Evolutionary conservation across 2,329 filamentous ascomycete genomes (phyloP).

Genomic region (Capronia americana): DNA sequence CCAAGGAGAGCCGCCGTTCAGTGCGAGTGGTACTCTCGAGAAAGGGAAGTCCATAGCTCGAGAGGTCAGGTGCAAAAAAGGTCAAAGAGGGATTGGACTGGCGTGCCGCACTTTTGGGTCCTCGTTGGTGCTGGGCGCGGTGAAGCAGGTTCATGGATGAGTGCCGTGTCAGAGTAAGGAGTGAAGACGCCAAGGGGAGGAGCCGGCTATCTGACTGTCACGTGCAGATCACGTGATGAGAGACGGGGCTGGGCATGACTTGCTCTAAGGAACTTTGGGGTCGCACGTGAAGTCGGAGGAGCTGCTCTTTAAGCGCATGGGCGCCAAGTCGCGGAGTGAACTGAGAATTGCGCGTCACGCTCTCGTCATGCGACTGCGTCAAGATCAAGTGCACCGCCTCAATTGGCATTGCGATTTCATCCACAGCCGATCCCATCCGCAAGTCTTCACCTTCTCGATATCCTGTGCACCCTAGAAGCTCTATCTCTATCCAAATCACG

Average conservation of each 20-base stretch:
- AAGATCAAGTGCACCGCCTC: slow-evolving; percentile 6
- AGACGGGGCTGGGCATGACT: too few relatives aligned
- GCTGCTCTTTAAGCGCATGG: not conserved
- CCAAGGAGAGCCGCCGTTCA: too few relatives aligned
- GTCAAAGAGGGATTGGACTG: too few relatives aligned
- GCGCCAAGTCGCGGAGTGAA: not conserved
- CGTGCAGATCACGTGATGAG: not conserved
- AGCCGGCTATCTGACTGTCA: not conserved
- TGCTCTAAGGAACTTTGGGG: too few relatives aligned
- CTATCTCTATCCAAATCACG: not conserved
- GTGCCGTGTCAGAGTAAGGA: too few relatives aligned
- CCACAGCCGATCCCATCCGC: not conserved
- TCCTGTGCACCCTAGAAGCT: not conserved
- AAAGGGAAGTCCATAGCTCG: too few relatives aligned
- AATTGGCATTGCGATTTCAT: not conserved
- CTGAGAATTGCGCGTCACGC: slow-evolving; percentile 1
- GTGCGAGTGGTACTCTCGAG: too few relatives aligned
- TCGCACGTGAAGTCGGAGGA: not conserved
- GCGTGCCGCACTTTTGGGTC: too few relatives aligned
- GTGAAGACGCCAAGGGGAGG: too few relatives aligned
- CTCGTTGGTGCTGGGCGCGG: too few relatives aligned
- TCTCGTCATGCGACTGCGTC: slow-evolving; percentile 5
- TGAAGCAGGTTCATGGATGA: too few relatives aligned
- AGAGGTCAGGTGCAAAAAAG: too few relatives aligned
- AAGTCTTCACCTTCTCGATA: not conserved